phyloP scores from a whole-genome alignment of 805 yeast genomes.

The Torulaspora indica region DNA sequence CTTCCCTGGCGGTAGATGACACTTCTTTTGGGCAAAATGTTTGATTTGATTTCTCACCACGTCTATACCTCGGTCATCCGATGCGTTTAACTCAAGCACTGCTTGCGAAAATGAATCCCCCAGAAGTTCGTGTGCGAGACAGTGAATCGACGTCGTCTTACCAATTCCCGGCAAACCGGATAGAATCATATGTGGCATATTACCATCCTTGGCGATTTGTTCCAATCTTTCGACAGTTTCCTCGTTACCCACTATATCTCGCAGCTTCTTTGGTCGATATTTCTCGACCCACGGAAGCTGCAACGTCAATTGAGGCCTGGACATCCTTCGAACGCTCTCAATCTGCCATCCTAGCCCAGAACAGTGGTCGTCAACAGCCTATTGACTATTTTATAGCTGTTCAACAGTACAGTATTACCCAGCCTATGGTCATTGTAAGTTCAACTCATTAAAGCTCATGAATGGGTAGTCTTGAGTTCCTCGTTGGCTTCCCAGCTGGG shows the following conservation, averaged over 20 bases:
- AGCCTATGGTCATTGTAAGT: neutral
- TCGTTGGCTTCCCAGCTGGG: too few species aligned
- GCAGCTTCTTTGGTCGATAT: conserved; percentile 73
- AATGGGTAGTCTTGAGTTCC: too few species aligned
- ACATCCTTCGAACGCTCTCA: conserved; percentile 6
- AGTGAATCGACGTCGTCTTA: conserved; percentile 88
- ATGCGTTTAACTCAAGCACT: conserved; percentile 87
- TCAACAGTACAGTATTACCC: neutral
- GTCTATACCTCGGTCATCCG: conserved; percentile 96
- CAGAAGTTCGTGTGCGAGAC: conserved; percentile 78
- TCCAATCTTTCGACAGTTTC: conserved; percentile 83
- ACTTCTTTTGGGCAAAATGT: conserved; percentile 93
- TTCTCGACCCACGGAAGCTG: conserved; percentile 78
- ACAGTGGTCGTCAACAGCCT: neutral
- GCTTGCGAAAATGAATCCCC: conserved; percentile 75
- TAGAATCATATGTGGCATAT: conserved; percentile 93
- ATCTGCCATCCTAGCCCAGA: neutral
- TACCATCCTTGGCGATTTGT: conserved; percentile 85
- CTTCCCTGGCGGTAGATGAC: conserved; percentile 77
- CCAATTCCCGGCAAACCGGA: conserved; percentile 98
- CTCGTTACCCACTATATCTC: conserved; percentile 88
- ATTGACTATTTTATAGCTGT: neutral
- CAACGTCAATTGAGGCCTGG: conserved; percentile 18
- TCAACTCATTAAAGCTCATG: too few species aligned
- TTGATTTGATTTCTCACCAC: conserved; percentile 92